A percentile compares a stretch with the other conserved stretches of the same genome.
These are phyloP conservation scores for Trametes coccinea DNA, from an alignment of 768 basidiomycete species.

Conservation along the genomic window DNA sequence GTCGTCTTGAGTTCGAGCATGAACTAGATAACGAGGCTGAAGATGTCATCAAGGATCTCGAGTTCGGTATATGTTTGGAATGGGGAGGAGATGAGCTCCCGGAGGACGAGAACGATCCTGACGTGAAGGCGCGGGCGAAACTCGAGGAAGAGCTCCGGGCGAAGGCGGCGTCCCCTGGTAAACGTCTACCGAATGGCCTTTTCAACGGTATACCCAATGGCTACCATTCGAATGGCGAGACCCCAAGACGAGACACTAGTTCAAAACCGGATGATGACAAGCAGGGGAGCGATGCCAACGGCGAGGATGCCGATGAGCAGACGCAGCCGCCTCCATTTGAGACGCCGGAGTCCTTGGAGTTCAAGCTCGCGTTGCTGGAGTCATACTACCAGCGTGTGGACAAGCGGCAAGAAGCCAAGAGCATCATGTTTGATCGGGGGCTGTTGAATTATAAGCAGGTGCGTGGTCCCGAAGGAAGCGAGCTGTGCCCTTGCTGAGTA, in stretches of 20 bases:
- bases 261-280: constrained; percentile 47
- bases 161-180: constrained; percentile 30
- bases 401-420: constrained; percentile 82
- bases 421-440: constrained; percentile 88
- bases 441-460: constrained; percentile 95
- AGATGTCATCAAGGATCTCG: constrained; percentile 91
- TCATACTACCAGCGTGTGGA: constrained; percentile 90
- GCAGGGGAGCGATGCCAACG: constrained; percentile 37
- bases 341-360: constrained; percentile 76
- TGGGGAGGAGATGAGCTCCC: constrained; percentile 82
- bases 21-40: constrained; percentile 98
- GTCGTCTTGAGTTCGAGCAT: constrained; percentile 97
- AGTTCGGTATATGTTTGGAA: constrained; percentile 85
- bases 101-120: constrained; percentile 77
- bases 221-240: constrained; percentile 26
- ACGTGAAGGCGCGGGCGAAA: constrained; percentile 55
- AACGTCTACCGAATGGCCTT: constrained; percentile 31
- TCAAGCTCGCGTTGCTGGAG: constrained; percentile 88
- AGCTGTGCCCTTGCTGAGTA: constrained; percentile 17
- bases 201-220: constrained; percentile 38
- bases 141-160: constrained; percentile 43
- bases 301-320: constrained; percentile 63
- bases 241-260: constrained; percentile 39
- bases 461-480: constrained; percentile 22
- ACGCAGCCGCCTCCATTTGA: constrained; percentile 79